phyloP scores from a whole-genome alignment of 768 basidiomycete species.

The Russula abietina region DNA sequence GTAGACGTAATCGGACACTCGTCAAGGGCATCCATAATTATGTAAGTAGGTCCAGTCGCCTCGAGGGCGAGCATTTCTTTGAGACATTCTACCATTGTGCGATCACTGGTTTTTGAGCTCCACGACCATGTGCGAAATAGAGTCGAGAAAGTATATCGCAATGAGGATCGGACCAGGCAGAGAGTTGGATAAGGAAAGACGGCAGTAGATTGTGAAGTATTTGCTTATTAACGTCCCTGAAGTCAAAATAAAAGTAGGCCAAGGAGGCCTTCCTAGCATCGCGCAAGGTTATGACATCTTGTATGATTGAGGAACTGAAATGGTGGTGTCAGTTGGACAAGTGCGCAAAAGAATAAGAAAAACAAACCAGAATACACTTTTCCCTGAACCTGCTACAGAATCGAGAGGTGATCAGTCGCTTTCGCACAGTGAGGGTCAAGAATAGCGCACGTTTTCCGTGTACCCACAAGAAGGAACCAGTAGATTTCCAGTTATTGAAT shows the following conservation, averaged over 20 bases:
- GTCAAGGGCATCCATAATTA: not conserved
- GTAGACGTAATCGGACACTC: not conserved
- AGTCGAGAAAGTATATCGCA: not conserved
- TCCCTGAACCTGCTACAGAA: conserved; percentile 1
- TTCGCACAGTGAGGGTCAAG: not conserved
- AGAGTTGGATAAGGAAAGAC: not conserved
- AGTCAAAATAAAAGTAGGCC: too few species aligned
- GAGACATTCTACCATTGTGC: not conserved
- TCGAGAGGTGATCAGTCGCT: not conserved
- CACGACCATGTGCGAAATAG: not conserved
- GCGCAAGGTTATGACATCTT: too few species aligned
- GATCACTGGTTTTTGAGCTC: not conserved
- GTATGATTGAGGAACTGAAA: too few species aligned
- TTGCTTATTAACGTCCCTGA: too few species aligned
- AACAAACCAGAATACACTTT: conserved; percentile 8
- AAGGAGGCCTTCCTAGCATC: too few species aligned
- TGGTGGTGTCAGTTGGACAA: not conserved
- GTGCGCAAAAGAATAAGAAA: too few species aligned
- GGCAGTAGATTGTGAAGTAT: too few species aligned
- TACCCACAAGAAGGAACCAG: conserved; percentile 1
- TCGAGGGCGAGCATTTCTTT: not conserved
- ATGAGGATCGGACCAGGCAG: not conserved
- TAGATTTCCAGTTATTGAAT: not conserved
- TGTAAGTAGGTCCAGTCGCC: not conserved
- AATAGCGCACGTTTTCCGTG: not conserved